Base-by-base conservation (phyloP, 352 stramenopile genomes). In the Phytophthora pluvialis region DNA sequence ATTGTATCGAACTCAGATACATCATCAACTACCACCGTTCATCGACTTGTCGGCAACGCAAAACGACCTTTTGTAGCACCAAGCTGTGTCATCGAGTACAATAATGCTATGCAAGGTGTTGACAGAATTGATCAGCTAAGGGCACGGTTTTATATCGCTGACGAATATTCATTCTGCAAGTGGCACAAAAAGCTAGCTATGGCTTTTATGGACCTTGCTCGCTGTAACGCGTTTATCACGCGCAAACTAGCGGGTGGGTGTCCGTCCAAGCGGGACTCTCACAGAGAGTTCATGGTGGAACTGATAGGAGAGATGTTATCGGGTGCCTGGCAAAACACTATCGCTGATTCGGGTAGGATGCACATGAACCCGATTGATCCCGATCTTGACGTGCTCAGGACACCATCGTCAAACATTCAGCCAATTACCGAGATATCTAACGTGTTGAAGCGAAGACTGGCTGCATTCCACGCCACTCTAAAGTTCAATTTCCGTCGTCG, bases 221-320 rank as follows among this genome's bases (percentile, higher is more conserved):
- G 36, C 36, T 42, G 9, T 15, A 42, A 18, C 18, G 11, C 36
- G 12, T 42, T 18, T 15, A 42, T 42, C 36, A 42, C 36, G n/a
- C 36, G 36, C 3, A 12, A 42, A 6, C 36, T 42, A 15, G 13
- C 11, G 18, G 36, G 12, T 9, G 12, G 10, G n/a, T 42, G 36
- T 42, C n/a, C 36, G 18, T 18, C 12, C 11, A 42, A 42, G 36
- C 6, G 36, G 18, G 36, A 42, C n/a, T 42, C 36, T 15, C 13
- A 4, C 13, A 42, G 43, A 32, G 10, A 32, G 12, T 49, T 49
- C 35, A 33, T 49, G 21, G 25, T 49, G 21, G 13, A 49, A 33
- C 18, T 49, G 10, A 49, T 49, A 35, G 43, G 43, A 35, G 43
- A 49, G 21, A n/a, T n/a, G n/a, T n/a, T n/a, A n/a, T n/a, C n/a